Evolutionary conservation across 2,329 filamentous ascomycete species (phyloP), one percentile per base, ranked within the genome.

Genomic region (Neoascochyta sp.): DNA sequence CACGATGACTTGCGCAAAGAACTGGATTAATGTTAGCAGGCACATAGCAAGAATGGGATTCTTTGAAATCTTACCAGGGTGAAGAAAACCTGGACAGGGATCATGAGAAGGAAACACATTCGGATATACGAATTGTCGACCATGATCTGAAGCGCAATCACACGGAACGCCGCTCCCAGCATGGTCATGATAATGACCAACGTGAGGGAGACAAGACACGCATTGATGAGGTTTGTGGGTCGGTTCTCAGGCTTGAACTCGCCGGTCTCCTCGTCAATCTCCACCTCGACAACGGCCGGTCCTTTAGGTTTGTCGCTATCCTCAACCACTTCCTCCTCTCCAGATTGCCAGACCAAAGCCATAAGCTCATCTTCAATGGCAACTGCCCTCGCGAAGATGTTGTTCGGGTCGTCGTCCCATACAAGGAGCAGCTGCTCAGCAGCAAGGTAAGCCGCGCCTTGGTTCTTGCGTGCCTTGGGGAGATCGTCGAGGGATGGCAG

Each of bases 1-100:
- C 29, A 88, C 68, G 36, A 89, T 82, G 52, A 87, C 83, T 60
- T 88, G 83, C 13, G 73, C 80, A 56, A 90, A 88, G 72, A 90
- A 89, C 59, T 68, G 43, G 61, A 38, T 3, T 22, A 4, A 12
- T 4, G 12, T 37, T 11, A 25, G 16, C 14, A n/a, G n/a, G n/a
- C n/a, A n/a, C n/a, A n/a, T n/a, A n/a, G n/a, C n/a, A n/a, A n/a
- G n/a, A n/a, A n/a, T n/a, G n/a, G n/a, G n/a, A n/a, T n/a, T n/a
- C n/a, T n/a, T n/a, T n/a, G n/a, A n/a, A n/a, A n/a, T n/a, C 55
- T 42, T 54, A 67, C 65, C 49, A 89, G 72, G 3, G 83, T 86
- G 66, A 89, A 87, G 70, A 88, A 87, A 36, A 87, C 70, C 56
- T 87, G 82, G 17, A 88, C 66, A 0, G 84, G 84, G 11, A 76